Evolutionary conservation across 1,284 basidiomycete species (phyloP).

Genomic region (Ustilago trichophora): DNA sequence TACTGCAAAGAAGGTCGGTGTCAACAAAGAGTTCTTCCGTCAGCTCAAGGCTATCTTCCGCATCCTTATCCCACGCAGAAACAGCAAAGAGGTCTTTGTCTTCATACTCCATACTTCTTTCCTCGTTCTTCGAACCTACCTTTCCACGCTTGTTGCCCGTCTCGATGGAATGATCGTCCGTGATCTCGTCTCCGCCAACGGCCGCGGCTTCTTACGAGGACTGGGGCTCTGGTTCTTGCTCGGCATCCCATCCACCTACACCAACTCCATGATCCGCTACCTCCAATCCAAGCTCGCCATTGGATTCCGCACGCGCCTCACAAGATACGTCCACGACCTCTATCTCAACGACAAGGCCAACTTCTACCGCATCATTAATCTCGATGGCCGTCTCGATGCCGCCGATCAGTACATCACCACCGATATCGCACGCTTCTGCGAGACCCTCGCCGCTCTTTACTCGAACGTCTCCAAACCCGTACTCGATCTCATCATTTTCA

Average conservation of each 20-base stretch:
- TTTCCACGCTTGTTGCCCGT: conserved; percentile 80
- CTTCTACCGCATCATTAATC: conserved; percentile 69
- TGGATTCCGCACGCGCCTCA: conserved; percentile 83
- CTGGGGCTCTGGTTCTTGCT: conserved; percentile 88
- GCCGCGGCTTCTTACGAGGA: conserved; percentile 82
- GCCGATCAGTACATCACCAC: conserved; percentile 80
- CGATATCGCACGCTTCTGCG: conserved; percentile 90
- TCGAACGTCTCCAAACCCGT: conserved; percentile 76
- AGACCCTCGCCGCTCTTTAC: conserved; percentile 85
- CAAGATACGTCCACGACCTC: conserved; percentile 89
- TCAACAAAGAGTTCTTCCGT: conserved; percentile 80
- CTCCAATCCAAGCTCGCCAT: conserved; percentile 89
- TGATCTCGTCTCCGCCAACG: conserved; percentile 87
- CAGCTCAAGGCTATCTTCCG: conserved; percentile 68
- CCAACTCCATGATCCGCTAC: conserved; percentile 93
- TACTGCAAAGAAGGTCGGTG: conserved; percentile 67
- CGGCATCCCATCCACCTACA: conserved; percentile 91
- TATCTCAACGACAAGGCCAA: conserved; percentile 73
- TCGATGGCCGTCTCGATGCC: conserved; percentile 63
- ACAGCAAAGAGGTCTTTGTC: conserved; percentile 77
- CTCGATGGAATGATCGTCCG: conserved; percentile 90
- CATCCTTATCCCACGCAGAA: conserved; percentile 57
- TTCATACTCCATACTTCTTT: conserved; percentile 85
- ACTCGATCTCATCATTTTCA: conserved; percentile 91
- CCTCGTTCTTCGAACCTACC: conserved; percentile 79